Evolutionary conservation across 192 early-diverging fungal genomes (phyloP).

Genomic region (Backusella liffmaniae): DNA sequence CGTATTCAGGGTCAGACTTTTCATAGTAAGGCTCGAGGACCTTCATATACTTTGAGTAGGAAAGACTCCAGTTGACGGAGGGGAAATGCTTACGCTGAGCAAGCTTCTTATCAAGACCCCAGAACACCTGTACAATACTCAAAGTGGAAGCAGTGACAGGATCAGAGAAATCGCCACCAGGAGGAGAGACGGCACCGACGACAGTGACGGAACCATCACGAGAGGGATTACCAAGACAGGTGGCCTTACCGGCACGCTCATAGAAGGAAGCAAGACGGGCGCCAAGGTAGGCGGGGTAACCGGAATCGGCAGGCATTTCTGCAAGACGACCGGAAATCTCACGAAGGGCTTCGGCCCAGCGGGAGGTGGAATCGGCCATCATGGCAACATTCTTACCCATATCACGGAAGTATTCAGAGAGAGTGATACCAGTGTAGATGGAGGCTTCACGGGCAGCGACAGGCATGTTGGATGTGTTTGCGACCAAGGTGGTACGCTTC

Average conservation of each 20-base stretch:
- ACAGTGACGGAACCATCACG: slow-evolving; percentile 95
- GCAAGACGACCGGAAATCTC: slow-evolving; percentile 99
- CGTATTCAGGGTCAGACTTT: slow-evolving; percentile 92
- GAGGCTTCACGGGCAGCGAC: slow-evolving; percentile 99
- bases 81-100: slow-evolving; percentile 99
- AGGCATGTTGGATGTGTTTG: slow-evolving; percentile 99
- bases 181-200: slow-evolving; percentile 99
- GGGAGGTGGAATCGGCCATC: slow-evolving; percentile 99
- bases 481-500: slow-evolving; percentile 98
- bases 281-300: slow-evolving; percentile 98
- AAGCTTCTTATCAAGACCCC: slow-evolving; percentile 99
- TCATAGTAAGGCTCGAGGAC: slow-evolving; percentile 97
- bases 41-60: slow-evolving; percentile 98
- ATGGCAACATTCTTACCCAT: slow-evolving; percentile 99
- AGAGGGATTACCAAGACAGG: slow-evolving; percentile 93
- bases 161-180: slow-evolving; percentile 99
- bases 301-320: slow-evolving; percentile 99
- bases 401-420: slow-evolving; percentile 99
- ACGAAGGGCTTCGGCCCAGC: slow-evolving; percentile 99
- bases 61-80: slow-evolving; percentile 98
- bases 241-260: slow-evolving; percentile 97
- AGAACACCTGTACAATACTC: slow-evolving; percentile 99
- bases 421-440: slow-evolving; percentile 99
- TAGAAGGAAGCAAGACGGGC: slow-evolving; percentile 99
- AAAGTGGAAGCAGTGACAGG: slow-evolving; percentile 96